A percentile compares a stretch with the other conserved stretches of the same genome.
Evolutionary conservation across 306 rosid species (phyloP).

Genomic region (Astragalus membranaceus): DNA sequence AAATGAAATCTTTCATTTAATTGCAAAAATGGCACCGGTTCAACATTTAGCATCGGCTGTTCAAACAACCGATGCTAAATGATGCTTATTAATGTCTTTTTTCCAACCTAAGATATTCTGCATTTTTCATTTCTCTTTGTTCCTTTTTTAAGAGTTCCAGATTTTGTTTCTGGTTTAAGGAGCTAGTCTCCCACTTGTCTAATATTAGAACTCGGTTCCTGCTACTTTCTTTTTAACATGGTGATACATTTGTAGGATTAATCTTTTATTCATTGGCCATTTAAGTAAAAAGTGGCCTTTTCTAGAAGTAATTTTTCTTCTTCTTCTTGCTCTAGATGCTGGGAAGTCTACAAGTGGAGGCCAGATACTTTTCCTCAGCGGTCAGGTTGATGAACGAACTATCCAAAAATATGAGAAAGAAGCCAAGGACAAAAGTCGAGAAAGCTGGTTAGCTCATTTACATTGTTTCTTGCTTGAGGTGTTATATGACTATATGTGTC

Average conservation of each 20-base stretch:
- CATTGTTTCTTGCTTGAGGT: background rate
- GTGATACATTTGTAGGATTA: background rate
- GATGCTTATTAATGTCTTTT: too few relatives aligned
- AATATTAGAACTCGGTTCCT: background rate
- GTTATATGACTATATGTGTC: background rate
- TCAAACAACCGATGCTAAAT: too few relatives aligned
- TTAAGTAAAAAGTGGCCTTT: background rate
- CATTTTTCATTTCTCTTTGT: background rate
- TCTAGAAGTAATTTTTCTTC: conserved; percentile 4
- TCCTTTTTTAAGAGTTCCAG: background rate
- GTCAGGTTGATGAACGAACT: conserved; percentile 96
- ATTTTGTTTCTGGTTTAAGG: background rate
- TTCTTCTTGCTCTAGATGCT: conserved; percentile 57
- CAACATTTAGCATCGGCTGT: too few relatives aligned
- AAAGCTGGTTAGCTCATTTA: conserved; percentile 78
- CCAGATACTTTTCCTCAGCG: conserved; percentile 95
- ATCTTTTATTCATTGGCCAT: background rate
- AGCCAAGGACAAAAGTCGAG: conserved; percentile 99
- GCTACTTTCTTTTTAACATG: background rate
- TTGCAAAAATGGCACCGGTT: too few relatives aligned
- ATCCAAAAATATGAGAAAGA: conserved; percentile 96
- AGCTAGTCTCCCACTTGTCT: background rate
- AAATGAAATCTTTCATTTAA: too few relatives aligned
- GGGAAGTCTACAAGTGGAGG: conserved; percentile 99
- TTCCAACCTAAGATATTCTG: background rate